Percentiles rank a stretch among this genome's conserved stretches.
phyloP scores from a whole-genome alignment of 345 rosid genomes.

The Erucastrum elatum region DNA sequence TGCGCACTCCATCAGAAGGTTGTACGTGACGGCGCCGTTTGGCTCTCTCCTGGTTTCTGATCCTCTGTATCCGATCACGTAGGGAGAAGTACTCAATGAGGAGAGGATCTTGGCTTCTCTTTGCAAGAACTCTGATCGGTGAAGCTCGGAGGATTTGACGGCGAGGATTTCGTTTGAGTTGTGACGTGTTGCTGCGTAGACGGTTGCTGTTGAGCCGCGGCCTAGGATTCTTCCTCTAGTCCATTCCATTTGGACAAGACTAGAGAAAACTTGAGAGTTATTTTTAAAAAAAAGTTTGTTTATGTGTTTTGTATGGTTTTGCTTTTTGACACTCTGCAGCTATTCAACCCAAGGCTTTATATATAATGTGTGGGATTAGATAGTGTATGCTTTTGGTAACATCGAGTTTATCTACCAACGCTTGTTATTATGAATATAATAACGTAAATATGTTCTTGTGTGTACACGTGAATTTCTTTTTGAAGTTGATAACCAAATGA shows the following conservation, averaged over 20 bases:
- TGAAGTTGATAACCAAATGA: constrained; percentile 40
- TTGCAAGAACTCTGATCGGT: constrained; percentile 50
- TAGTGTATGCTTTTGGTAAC: constrained; percentile 44
- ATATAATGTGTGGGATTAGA: constrained; percentile 28
- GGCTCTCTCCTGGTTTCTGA: constrained; percentile 48
- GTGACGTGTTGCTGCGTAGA: constrained; percentile 49
- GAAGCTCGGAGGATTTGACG: constrained; percentile 59
- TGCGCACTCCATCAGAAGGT: constrained; percentile 69
- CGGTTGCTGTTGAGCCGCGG: constrained; percentile 78
- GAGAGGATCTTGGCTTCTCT: constrained; percentile 62
- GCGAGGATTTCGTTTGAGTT: constrained; percentile 52
- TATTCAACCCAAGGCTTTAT: constrained; percentile 29
- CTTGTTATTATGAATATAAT: constrained; percentile 7
- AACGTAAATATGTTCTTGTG: constrained; percentile 26
- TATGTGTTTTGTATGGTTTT: not conserved
- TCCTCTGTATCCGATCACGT: constrained; percentile 70
- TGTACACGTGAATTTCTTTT: constrained; percentile 37
- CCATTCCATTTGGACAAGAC: constrained; percentile 61
- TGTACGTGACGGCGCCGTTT: constrained; percentile 51
- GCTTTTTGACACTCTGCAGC: constrained; percentile 6
- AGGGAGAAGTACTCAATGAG: constrained; percentile 52
- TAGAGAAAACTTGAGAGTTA: not conserved
- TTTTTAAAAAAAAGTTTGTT: not conserved
- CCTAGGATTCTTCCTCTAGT: constrained; percentile 66
- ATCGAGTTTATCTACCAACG: constrained; percentile 42